Conservation (phyloP, 2,329 filamentous ascomycete genomes). For the Colletotrichum sp. region DNA sequence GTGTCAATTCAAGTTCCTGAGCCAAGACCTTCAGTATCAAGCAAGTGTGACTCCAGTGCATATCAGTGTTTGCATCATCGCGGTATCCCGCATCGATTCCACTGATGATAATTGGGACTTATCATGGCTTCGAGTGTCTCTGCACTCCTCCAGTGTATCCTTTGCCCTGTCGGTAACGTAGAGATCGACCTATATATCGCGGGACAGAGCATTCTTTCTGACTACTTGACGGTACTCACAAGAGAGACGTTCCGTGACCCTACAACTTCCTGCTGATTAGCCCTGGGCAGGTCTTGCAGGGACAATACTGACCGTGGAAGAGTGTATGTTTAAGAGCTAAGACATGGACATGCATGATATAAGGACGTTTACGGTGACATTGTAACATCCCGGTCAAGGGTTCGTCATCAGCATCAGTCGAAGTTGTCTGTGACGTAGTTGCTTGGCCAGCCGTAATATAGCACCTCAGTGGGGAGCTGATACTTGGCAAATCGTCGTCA, state of each 20-base stretch:
- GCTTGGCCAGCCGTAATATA: neutral
- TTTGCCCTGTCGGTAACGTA: too few species aligned
- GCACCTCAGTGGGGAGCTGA: neutral
- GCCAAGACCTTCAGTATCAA: neutral
- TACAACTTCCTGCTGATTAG: too few species aligned
- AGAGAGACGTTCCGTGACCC: too few species aligned
- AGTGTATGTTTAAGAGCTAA: too few species aligned
- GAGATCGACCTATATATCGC: too few species aligned
- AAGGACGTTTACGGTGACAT: neutral
- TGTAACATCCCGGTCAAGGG: fast-evolving
- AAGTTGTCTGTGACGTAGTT: neutral
- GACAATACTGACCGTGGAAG: too few species aligned
- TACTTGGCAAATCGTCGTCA: neutral
- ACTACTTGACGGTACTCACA: too few species aligned
- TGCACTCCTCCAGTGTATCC: too few species aligned
- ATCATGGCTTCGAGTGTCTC: too few species aligned
- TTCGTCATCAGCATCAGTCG: neutral
- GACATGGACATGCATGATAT: neutral
- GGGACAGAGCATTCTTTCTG: too few species aligned
- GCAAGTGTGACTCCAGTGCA: neutral
- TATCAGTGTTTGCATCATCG: neutral
- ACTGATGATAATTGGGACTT: neutral
- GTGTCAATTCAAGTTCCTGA: neutral
- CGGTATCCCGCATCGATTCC: neutral
- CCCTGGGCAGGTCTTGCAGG: too few species aligned